Conservation (phyloP, 345 rosid species). For the Eucalyptus melliodora region DNA sequence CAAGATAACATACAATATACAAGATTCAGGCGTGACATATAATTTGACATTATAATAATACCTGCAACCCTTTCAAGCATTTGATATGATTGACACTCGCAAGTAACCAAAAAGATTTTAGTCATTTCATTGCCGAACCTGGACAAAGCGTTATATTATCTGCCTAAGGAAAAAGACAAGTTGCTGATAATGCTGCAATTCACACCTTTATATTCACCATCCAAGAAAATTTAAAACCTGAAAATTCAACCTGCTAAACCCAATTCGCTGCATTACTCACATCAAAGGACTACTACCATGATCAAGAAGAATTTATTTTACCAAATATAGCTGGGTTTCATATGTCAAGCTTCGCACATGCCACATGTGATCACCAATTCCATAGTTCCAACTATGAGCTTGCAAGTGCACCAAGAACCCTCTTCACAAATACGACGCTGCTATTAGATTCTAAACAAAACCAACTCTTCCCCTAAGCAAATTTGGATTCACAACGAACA, state of each 20-base stretch:
- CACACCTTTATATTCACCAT: background rate
- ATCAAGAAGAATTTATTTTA: background rate
- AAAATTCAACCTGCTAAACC: background rate
- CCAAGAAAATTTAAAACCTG: background rate
- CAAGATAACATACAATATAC: background rate
- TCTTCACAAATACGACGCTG: background rate
- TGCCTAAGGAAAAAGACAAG: background rate
- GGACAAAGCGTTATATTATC: background rate
- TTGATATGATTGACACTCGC: background rate
- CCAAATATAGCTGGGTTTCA: background rate
- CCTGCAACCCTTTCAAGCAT: background rate
- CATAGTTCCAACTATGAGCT: background rate
- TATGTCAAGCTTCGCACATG: background rate
- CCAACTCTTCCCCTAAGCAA: background rate
- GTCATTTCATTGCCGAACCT: background rate
- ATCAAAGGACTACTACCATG: background rate
- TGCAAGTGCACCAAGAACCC: background rate
- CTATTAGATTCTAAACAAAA: background rate
- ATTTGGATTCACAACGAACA: background rate
- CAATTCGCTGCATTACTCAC: background rate
- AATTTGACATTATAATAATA: background rate
- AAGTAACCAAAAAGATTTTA: background rate
- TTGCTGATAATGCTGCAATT: background rate
- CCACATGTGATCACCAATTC: background rate
- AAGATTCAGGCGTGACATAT: background rate